Evolutionary conservation across 441 rosid genomes (phyloP).

Genomic region (Arabidopsis hybrid): DNA sequence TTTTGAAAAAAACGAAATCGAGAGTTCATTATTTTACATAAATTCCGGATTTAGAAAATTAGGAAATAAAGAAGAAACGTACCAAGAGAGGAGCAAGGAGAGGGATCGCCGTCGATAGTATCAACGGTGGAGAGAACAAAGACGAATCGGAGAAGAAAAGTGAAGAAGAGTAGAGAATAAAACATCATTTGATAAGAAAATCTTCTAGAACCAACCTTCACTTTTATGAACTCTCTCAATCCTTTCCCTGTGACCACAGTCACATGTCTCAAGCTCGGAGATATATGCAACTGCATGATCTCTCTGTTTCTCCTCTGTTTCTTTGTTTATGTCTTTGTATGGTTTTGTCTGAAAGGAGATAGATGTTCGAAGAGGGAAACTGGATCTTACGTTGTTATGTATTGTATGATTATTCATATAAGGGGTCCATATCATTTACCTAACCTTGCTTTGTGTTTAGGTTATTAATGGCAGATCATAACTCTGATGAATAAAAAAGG

Average conservation of each 20-base stretch:
- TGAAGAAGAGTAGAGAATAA: slow-evolving; percentile 83
- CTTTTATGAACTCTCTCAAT: slow-evolving; percentile 87
- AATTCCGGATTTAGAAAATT: background rate
- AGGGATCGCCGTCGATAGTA: slow-evolving; percentile 69
- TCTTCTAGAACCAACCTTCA: slow-evolving; percentile 72
- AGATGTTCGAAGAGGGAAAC: slow-evolving; percentile 34
- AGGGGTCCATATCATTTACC: slow-evolving; percentile 71
- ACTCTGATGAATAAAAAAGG: background rate
- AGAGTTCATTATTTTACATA: background rate
- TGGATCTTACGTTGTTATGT: slow-evolving; percentile 44
- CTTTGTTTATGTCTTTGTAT: slow-evolving; percentile 32
- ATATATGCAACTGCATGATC: slow-evolving; percentile 87
- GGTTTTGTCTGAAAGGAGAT: slow-evolving; percentile 24
- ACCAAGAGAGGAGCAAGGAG: slow-evolving; percentile 89
- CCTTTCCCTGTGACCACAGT: slow-evolving; percentile 94
- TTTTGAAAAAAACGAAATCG: background rate
- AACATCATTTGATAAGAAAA: slow-evolving; percentile 83
- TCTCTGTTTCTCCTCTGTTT: slow-evolving; percentile 3
- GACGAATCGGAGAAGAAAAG: slow-evolving; percentile 84
- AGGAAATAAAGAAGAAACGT: slow-evolving; percentile 17
- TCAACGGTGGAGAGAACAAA: slow-evolving; percentile 81
- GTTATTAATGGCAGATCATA: slow-evolving; percentile 48
- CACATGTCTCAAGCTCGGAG: slow-evolving; percentile 94
- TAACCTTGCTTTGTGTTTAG: slow-evolving; percentile 94
- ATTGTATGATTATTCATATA: slow-evolving; percentile 36